A percentile compares a stretch with the other conserved stretches of the same genome.
Conservation (phyloP, 2,329 filamentous ascomycete species). For the Aspergillus clavatus region DNA sequence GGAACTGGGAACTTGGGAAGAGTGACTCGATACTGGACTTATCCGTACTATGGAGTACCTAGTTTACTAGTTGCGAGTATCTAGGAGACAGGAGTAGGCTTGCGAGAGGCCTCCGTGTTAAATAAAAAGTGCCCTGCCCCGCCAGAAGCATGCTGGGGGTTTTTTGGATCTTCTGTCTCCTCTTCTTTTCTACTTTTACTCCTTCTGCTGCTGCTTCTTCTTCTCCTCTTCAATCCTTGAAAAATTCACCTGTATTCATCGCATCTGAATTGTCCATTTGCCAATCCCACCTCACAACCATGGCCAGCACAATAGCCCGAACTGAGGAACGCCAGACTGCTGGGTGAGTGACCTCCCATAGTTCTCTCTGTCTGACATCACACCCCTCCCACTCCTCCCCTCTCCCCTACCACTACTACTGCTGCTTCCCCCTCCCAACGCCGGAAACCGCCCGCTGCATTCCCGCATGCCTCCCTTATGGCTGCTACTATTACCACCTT, state of each 20-base stretch:
- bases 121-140: conserved; percentile 32
- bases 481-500: conserved; percentile 5
- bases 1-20: too few species aligned
- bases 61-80: neutral
- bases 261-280: neutral
- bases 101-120: conserved; percentile 13
- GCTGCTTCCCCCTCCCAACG: too few species aligned
- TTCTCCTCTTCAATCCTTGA: conserved; percentile 2
- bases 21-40: too few species aligned
- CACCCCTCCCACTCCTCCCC: conserved; percentile 23
- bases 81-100: conserved; percentile 7
- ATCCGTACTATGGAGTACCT: too few species aligned
- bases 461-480: conserved; percentile 9
- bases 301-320: conserved; percentile 51
- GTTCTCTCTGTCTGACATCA: conserved; percentile 36
- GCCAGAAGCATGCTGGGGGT: conserved; percentile 25
- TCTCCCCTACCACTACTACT: too few species aligned
- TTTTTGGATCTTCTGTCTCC: conserved; percentile 20
- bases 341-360: conserved; percentile 43
- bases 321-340: conserved; percentile 47
- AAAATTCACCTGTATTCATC: neutral
- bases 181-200: conserved; percentile 15
- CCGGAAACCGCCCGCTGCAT: conserved; percentile 17
- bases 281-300: conserved; percentile 22
- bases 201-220: conserved; percentile 12